Evolutionary conservation across 768 basidiomycete genomes (phyloP).

Genomic region (Suillus americanus): DNA sequence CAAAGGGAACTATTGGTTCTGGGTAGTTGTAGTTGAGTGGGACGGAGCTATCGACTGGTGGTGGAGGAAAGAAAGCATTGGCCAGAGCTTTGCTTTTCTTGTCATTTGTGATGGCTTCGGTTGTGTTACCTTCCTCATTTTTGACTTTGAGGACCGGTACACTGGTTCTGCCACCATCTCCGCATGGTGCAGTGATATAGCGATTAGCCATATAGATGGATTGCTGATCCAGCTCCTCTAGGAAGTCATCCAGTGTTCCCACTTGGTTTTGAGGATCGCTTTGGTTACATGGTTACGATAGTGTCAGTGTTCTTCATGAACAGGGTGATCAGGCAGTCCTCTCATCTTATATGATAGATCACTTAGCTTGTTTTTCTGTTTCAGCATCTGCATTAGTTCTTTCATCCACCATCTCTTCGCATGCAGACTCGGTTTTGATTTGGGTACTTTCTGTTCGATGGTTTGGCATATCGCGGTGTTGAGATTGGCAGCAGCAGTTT

Average conservation of each 20-base stretch:
- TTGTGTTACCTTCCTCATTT: no score
- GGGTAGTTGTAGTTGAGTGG: conserved; percentile 10
- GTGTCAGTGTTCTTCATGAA: conserved; percentile 15
- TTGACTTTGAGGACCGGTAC: conserved; percentile 7
- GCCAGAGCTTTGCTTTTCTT: conserved; percentile 20
- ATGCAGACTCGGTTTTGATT: no score
- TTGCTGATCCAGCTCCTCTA: conserved; percentile 16
- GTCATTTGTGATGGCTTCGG: conserved; percentile 11
- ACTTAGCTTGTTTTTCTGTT: neutral
- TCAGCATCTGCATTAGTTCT: neutral
- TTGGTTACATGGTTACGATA: neutral
- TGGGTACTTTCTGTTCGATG: neutral
- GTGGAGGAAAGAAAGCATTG: conserved; percentile 25
- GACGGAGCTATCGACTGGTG: neutral
- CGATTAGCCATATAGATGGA: neutral
- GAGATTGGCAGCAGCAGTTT: rapidly evolving
- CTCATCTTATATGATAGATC: neutral
- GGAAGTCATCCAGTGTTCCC: conserved; percentile 23
- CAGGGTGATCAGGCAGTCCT: neutral
- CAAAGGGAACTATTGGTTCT: neutral
- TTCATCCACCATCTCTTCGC: no score
- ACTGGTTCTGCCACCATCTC: neutral
- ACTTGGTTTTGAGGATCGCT: conserved; percentile 15
- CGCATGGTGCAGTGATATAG: conserved; percentile 12
- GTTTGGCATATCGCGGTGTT: neutral